These are phyloP conservation scores for Whalleya microplaca DNA, from an alignment of 2,329 filamentous ascomycete genomes.

Conservation along the genomic window DNA sequence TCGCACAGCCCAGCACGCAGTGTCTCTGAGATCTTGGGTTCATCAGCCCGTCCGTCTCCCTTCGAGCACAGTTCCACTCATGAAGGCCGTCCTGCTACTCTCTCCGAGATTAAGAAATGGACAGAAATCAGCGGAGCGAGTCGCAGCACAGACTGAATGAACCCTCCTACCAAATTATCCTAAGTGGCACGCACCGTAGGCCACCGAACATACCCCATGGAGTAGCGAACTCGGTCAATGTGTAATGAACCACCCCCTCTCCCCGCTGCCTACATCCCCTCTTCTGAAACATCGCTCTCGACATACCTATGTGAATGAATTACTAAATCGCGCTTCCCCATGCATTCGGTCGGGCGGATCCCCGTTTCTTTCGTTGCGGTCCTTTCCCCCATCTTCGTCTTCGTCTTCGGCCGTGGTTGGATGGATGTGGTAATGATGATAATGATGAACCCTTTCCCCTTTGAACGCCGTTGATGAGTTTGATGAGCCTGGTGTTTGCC, in stretches of 20 bases:
- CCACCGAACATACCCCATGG: neutral
- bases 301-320: neutral
- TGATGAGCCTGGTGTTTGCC: neutral
- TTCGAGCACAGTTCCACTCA: neutral
- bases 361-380: neutral
- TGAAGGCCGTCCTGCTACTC: too few species aligned
- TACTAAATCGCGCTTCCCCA: neutral
- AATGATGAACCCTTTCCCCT: neutral
- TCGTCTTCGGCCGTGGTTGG: neutral
- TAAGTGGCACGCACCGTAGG: neutral
- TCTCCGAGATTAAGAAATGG: neutral
- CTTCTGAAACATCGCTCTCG: neutral
- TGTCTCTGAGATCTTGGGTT: neutral
- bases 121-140: neutral
- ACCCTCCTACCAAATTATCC: neutral
- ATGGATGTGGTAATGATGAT: neutral
- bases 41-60: neutral
- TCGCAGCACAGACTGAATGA: neutral
- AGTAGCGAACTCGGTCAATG: neutral
- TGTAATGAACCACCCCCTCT: too few species aligned
- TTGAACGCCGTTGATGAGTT: conserved; percentile 17
- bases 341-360: neutral
- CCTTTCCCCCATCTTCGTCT: neutral
- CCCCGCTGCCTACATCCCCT: neutral
- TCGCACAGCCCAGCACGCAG: neutral